Evolutionary conservation across 352 stramenopile genomes (phyloP).

Genomic region (Pythium phragmiticola): DNA sequence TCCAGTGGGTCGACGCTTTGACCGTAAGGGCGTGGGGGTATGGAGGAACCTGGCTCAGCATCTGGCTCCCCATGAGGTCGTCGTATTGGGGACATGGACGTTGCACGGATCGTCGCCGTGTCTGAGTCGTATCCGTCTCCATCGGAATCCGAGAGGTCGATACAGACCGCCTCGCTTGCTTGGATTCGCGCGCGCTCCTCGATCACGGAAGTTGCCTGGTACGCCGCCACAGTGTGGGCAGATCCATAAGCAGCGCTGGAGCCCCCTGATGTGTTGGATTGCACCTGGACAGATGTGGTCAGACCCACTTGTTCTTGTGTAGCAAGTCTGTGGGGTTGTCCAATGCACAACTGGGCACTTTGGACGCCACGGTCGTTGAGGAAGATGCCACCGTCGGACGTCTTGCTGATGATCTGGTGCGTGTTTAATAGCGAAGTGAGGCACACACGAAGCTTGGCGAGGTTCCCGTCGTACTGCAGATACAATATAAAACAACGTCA

Average conservation of each 20-base stretch:
- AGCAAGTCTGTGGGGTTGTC: background rate
- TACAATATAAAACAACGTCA: background rate
- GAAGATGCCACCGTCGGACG: slow-evolving; percentile 41
- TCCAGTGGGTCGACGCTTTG: background rate
- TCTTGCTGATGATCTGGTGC: slow-evolving; percentile 54
- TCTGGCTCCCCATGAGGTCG: slow-evolving; percentile 15
- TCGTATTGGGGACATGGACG: slow-evolving; percentile 6
- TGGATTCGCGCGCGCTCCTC: background rate
- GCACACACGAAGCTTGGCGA: slow-evolving; percentile 53
- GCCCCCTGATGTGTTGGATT: background rate
- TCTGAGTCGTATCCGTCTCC: slow-evolving; percentile 11
- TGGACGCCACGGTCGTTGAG: slow-evolving; percentile 53
- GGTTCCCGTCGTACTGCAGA: slow-evolving; percentile 53
- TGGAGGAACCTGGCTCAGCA: slow-evolving; percentile 1
- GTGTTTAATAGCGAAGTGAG: slow-evolving; percentile 53
- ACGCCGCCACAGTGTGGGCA: background rate
- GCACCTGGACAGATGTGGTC: background rate
- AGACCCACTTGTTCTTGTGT: background rate
- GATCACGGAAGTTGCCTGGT: background rate
- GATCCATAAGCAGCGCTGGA: background rate
- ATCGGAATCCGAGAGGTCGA: slow-evolving; percentile 49
- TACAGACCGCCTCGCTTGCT: slow-evolving; percentile 25
- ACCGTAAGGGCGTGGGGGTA: background rate
- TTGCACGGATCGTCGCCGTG: slow-evolving; percentile 21
- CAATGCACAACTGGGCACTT: slow-evolving; percentile 45